Evolutionary conservation across 768 basidiomycete genomes (phyloP), one percentile per base, ranked within the genome.

Genomic region (Daedaleopsis sinensis): DNA sequence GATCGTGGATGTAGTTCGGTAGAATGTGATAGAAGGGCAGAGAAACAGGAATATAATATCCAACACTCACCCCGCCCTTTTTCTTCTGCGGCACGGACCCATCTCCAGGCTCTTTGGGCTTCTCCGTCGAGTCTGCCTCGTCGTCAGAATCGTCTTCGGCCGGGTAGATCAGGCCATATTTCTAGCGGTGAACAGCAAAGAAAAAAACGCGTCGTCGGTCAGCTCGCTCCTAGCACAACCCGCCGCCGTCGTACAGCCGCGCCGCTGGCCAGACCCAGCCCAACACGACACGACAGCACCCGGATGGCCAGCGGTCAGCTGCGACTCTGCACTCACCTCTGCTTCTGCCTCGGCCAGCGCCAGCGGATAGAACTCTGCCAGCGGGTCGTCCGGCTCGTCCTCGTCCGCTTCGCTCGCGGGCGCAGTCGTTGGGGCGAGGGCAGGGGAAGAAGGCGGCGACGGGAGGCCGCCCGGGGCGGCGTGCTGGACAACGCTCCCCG

Each of bases 301-400:
- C 47, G 9, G 13, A 48, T 23, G n/a, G 9, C 6, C 11, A 23
- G 23, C 5, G 12, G 21, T 6, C 19, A 27, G 43, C 21, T 15
- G 39, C 9, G 36, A 43, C 24, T 46, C 27, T 51, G n/a, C 46
- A 62, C 80, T 62, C 52, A 83, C 85, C 60, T 71, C 73, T 16
- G 71, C 76, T 24, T 84, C 82, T 24, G 66, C 71, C 42, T 84
- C 80, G 18, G 78, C 82, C 51, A 73, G 80, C 2, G 88, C 90
- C 65, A 79, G 73, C 3, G 74, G 78, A 66, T 90, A 91, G 67
- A 88, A 90, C 62, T 85, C 81, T 0, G 82, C 82, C 55, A 91
- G 74, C 0, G 90, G 88, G 68, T 91, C 89, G 27, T 32, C 27
- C 27, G 27, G 27, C 27, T 32, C 27, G 27, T 32, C 27, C 4